Evolutionary conservation across 192 early-diverging fungal genomes (phyloP).

Genomic region (Lobosporangium transversale): DNA sequence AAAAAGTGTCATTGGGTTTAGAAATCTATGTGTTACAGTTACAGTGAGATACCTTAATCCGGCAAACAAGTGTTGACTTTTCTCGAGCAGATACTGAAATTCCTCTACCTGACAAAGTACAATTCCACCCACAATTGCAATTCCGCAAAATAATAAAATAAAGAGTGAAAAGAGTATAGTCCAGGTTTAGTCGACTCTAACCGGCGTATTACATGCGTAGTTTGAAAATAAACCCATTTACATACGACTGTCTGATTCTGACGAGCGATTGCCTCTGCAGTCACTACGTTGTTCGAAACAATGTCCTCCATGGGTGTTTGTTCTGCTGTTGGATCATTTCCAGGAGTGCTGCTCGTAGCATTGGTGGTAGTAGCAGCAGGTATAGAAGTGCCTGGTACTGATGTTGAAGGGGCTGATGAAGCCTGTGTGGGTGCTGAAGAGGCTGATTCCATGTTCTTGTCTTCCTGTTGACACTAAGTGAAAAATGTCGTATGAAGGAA

Average conservation of each 20-base stretch:
- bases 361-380: not conserved
- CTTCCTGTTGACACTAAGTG: too few species aligned
- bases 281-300: constrained; percentile 45
- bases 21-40: too few species aligned
- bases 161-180: too few species aligned
- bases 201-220: too few species aligned
- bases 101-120: constrained; percentile 82
- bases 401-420: not conserved
- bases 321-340: constrained; percentile 3
- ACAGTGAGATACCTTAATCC: constrained; percentile 90
- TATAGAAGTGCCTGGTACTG: not conserved
- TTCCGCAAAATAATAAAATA: too few species aligned
- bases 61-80: constrained; percentile 95
- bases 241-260: constrained; percentile 51
- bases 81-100: constrained; percentile 95
- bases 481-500: not conserved
- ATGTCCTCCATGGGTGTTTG: constrained; percentile 42
- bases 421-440: constrained; percentile 4
- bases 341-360: not conserved
- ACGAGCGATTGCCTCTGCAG: constrained; percentile 43
- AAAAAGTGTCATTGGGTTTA: not conserved
- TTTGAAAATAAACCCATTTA: too few species aligned
- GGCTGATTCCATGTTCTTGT: constrained; percentile 20
- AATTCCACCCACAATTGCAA: too few species aligned
- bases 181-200: too few species aligned